A percentile compares a stretch with the other conserved stretches of the same genome.
These are phyloP conservation scores for Hordeum marinum DNA, from an alignment of 176 grass and related monocot genomes.

Conservation along the genomic window DNA sequence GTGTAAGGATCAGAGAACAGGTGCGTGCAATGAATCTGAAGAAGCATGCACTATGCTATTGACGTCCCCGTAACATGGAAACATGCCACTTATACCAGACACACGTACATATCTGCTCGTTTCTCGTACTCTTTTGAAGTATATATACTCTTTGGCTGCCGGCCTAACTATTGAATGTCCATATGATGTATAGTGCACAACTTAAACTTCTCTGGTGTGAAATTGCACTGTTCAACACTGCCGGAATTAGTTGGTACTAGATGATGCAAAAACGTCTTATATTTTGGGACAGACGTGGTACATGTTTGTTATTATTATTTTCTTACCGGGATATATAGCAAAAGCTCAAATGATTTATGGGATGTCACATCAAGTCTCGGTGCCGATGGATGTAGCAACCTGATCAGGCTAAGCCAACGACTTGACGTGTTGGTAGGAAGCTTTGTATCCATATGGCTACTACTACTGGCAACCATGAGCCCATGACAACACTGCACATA, in stretches of 20 bases:
- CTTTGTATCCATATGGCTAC: not conserved
- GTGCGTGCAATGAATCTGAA: slow-evolving; percentile 30
- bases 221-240: not conserved
- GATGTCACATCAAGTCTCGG: too few relatives aligned
- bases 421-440: not conserved
- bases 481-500: not conserved
- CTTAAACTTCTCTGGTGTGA: not conserved
- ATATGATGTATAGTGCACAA: not conserved
- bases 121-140: not conserved
- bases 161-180: slow-evolving; percentile 30
- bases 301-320: too few relatives aligned
- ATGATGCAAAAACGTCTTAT: too few relatives aligned
- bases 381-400: too few relatives aligned
- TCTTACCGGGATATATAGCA: too few relatives aligned
- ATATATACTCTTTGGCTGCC: slow-evolving; percentile 22
- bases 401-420: not conserved
- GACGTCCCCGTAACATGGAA: not conserved
- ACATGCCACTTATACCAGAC: not conserved
- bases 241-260: not conserved
- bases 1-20: not conserved
- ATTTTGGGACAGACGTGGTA: too few relatives aligned
- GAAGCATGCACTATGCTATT: not conserved
- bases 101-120: not conserved
- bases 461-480: not conserved
- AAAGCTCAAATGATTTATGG: too few relatives aligned